phyloP scores from a whole-genome alignment of 2,329 filamentous ascomycete genomes.

The Diaporthe citriasiana region DNA sequence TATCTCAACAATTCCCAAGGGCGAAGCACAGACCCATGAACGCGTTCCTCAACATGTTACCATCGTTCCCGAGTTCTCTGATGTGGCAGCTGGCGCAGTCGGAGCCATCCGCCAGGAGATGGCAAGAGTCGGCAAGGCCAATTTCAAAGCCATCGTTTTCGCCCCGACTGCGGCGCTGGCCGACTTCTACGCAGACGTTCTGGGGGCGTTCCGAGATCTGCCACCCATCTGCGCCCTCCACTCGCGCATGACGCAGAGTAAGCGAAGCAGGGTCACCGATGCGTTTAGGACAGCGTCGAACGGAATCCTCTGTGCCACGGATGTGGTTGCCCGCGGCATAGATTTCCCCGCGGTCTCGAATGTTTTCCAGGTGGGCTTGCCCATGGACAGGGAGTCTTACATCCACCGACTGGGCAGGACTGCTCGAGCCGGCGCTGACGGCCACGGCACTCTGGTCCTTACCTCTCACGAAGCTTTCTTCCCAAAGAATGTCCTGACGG shows the following conservation, averaged over 20 bases:
- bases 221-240: conserved; percentile 63
- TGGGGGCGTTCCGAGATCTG: conserved; percentile 56
- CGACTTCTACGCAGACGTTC: conserved; percentile 64
- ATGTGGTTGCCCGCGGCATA: conserved; percentile 80
- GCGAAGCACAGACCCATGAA: conserved; percentile 83
- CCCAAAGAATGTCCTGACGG: conserved; percentile 63
- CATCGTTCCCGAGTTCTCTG: conserved; percentile 76
- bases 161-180: conserved; percentile 72
- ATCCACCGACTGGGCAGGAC: conserved; percentile 78
- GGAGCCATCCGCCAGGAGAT: conserved; percentile 67
- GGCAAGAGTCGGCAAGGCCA: conserved; percentile 52
- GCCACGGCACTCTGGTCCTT: conserved; percentile 73
- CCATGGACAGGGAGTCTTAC: conserved; percentile 73
- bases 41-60: conserved; percentile 81
- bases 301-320: conserved; percentile 75
- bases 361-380: conserved; percentile 74
- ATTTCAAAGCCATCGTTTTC: conserved; percentile 90
- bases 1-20: conserved; percentile 82
- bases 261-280: conserved; percentile 72
- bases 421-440: conserved; percentile 73
- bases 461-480: conserved; percentile 66
- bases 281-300: conserved; percentile 67
- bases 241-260: conserved; percentile 64
- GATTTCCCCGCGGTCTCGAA: conserved; percentile 79
- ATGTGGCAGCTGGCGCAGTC: conserved; percentile 72